phyloP scores from a whole-genome alignment of 169 alveolate genomes.

The Amoebophrya sp. region DNA sequence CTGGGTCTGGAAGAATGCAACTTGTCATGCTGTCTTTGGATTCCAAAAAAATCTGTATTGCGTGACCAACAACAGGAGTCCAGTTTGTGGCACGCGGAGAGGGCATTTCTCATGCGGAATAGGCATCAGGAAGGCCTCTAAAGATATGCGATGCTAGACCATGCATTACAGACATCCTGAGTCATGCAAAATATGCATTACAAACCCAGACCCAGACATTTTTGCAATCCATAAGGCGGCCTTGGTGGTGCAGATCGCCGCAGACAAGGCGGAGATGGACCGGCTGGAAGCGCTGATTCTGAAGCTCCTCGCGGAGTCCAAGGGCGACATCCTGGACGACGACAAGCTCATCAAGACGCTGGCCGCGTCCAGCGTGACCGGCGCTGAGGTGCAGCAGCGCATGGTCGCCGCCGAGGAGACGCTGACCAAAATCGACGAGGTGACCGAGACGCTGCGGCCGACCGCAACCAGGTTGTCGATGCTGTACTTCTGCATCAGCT shows the following conservation, averaged over 20 bases:
- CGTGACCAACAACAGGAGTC: too few species aligned
- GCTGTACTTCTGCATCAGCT: conserved; percentile 77
- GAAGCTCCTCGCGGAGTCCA: conserved; percentile 63
- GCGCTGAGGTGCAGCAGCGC: conserved; percentile 69
- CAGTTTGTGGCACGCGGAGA: too few species aligned
- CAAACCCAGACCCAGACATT: too few species aligned
- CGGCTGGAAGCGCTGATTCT: conserved; percentile 79
- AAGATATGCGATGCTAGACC: too few species aligned
- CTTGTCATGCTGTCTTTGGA: too few species aligned
- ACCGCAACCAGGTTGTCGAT: conserved; percentile 56
- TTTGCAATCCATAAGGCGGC: too few species aligned
- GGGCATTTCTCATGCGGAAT: too few species aligned
- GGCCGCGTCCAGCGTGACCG: conserved; percentile 69
- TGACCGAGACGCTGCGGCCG: conserved; percentile 61
- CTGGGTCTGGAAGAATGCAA: too few species aligned
- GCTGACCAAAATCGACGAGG: conserved; percentile 65
- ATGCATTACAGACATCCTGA: too few species aligned
- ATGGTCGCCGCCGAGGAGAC: conserved; percentile 77
- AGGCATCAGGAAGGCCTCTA: too few species aligned
- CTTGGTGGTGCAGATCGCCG: conserved; percentile 72
- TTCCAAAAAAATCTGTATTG: too few species aligned
- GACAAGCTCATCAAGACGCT: conserved; percentile 71
- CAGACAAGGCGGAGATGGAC: conserved; percentile 67
- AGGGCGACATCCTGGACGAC: conserved; percentile 76
- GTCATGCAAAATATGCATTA: too few species aligned